These are phyloP conservation scores for Sorghum bicolor DNA, from an alignment of 176 grass and related monocot genomes.

Conservation along the genomic window Sorghum_bicolor_NCBIv3 NC_012874.2:62567501-62568000, in stretches of 20 bases:
- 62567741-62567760: neutral
- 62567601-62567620: no score
- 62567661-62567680: no score
- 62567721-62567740: neutral
- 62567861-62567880: neutral
- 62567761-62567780: slow-evolving; percentile 9
- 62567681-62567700: no score
- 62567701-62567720: neutral
- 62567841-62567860: neutral
- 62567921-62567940: neutral
- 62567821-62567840: slow-evolving; percentile 7
- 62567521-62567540: no score
- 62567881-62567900: neutral
- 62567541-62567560: no score
- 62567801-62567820: neutral
- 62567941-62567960: neutral
- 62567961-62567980: neutral
- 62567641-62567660: no score
- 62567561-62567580: no score
- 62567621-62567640: no score
- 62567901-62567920: neutral
- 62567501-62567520: no score
- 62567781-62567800: neutral
- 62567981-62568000: neutral
- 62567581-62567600: no score